A percentile compares a stretch with the other conserved stretches of the same genome.
Conservation (phyloP, 805 yeast genomes). For the Lipomyces starkeyi region DNA sequence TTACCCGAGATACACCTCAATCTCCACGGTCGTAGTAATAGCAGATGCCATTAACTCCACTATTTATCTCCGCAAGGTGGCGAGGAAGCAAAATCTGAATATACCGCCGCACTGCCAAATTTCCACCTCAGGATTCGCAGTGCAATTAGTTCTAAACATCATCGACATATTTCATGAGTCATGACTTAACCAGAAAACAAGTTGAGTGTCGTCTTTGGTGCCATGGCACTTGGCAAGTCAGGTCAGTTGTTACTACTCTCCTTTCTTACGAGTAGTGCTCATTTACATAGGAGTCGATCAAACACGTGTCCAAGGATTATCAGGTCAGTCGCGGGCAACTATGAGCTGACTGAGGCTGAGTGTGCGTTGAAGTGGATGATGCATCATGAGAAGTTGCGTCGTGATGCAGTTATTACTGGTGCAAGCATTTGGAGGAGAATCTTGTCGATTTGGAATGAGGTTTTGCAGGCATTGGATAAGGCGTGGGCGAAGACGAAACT, state of each 20-base stretch:
- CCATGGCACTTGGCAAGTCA: neutral
- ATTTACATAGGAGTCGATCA: neutral
- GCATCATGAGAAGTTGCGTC: neutral
- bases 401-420: neutral
- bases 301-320: slow-evolving; percentile 3
- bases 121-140: neutral
- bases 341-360: neutral
- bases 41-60: neutral
- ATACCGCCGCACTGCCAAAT: neutral
- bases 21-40: neutral
- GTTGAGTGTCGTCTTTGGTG: neutral
- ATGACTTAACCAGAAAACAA: neutral
- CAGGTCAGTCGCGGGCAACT: slow-evolving; percentile 4
- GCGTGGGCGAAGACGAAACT: too few relatives aligned
- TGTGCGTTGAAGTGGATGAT: slow-evolving; percentile 1
- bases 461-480: too few relatives aligned
- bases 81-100: neutral
- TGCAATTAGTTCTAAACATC: neutral
- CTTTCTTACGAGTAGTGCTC: neutral
- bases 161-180: neutral
- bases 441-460: slow-evolving; percentile 8
- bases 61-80: slow-evolving; percentile 4
- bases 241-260: slow-evolving; percentile 2
- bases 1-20: neutral
- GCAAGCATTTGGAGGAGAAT: slow-evolving; percentile 2